Percentiles rank a stretch among this genome's conserved stretches.
phyloP scores from a whole-genome alignment of 164 flowering plant species.

The Magnolia sinica region DNA sequence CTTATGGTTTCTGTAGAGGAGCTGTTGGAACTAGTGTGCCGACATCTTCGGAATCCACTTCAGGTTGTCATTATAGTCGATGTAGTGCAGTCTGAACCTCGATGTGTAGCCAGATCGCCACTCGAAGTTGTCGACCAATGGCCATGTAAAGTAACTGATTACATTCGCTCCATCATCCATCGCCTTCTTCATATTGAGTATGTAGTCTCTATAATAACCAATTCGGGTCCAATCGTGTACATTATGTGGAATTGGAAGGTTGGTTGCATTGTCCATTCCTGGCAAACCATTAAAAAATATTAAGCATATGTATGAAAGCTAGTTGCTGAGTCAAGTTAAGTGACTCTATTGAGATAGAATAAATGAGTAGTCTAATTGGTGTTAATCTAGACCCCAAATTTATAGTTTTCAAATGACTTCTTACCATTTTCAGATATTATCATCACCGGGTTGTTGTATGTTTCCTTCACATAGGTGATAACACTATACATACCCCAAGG shows the following conservation, averaged over 20 bases:
- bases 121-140: slow-evolving; percentile 17
- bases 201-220: slow-evolving; percentile 50
- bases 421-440: slow-evolving; percentile 24
- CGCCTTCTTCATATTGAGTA: slow-evolving; percentile 56
- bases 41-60: slow-evolving; percentile 13
- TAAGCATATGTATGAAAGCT: no score
- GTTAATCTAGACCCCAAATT: not conserved
- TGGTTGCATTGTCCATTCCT: slow-evolving; percentile 93
- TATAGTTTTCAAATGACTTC: not conserved
- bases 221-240: slow-evolving; percentile 61
- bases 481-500: slow-evolving; percentile 26
- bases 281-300: not conserved
- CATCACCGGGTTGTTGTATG: slow-evolving; percentile 16
- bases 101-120: slow-evolving; percentile 15
- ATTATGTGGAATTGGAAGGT: slow-evolving; percentile 49
- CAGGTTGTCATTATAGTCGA: slow-evolving; percentile 9
- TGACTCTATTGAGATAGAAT: not conserved
- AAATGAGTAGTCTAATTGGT: not conserved
- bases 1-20: not conserved
- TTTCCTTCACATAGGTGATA: slow-evolving; percentile 18
- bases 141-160: slow-evolving; percentile 14
- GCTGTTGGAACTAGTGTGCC: slow-evolving; percentile 3
- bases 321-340: not conserved
- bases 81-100: slow-evolving; percentile 9
- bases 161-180: slow-evolving; percentile 28